Evolutionary conservation across 441 rosid genomes (phyloP).

Genomic region (Macaranga tanarius): DNA sequence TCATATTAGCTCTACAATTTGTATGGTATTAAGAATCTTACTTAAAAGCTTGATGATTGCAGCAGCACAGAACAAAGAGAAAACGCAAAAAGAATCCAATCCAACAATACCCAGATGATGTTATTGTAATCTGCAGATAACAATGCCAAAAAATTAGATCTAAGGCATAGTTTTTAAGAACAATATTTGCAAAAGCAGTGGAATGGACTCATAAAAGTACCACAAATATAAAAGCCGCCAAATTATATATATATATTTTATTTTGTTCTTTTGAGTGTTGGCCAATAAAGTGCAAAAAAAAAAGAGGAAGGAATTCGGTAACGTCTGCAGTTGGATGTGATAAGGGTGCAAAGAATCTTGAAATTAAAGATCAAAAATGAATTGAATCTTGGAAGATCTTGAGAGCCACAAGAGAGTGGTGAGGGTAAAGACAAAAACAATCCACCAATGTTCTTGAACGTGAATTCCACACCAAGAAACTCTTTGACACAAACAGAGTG

Average conservation of each 20-base stretch:
- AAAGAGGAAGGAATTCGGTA: not conserved
- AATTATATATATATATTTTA: too few species aligned
- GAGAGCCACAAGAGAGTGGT: constrained; percentile 7
- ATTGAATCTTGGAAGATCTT: not conserved
- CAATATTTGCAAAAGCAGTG: not conserved
- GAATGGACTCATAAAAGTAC: not conserved
- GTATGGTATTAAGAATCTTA: constrained; percentile 19
- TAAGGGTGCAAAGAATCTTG: constrained; percentile 2
- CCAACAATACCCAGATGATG: constrained; percentile 12
- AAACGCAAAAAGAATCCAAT: not conserved
- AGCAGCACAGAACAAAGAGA: not conserved
- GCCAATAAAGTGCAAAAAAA: not conserved
- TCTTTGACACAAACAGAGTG: too few species aligned
- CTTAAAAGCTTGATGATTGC: constrained; percentile 17
- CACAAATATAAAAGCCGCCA: not conserved
- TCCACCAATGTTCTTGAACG: not conserved
- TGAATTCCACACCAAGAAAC: not conserved
- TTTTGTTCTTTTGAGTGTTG: too few species aligned
- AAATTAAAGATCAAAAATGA: not conserved
- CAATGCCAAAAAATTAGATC: not conserved
- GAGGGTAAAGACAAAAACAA: not conserved
- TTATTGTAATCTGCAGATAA: constrained; percentile 12
- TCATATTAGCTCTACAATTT: not conserved
- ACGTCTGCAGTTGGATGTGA: not conserved
- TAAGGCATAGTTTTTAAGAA: not conserved